These are phyloP conservation scores for Penicillium sp. DNA, from an alignment of 2,329 filamentous ascomycete genomes.

Conservation along the genomic window DNA sequence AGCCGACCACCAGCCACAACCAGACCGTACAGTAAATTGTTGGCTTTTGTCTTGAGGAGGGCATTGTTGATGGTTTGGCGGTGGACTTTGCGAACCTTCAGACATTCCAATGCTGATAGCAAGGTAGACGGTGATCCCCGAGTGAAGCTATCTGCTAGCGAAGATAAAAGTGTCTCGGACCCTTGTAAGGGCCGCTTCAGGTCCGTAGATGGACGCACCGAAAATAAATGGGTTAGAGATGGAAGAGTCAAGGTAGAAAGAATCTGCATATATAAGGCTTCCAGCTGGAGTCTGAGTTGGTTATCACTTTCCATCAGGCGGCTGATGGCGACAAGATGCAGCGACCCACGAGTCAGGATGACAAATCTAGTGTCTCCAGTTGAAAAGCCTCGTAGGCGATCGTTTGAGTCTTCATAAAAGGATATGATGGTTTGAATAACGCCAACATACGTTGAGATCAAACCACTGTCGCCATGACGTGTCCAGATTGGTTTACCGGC, in stretches of 20 bases:
- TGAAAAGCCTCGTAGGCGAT: slow-evolving; percentile 79
- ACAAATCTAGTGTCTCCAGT: slow-evolving; percentile 88
- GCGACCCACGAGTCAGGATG: slow-evolving; percentile 78
- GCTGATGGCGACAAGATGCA: slow-evolving; percentile 94
- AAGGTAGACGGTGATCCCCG: slow-evolving; percentile 87
- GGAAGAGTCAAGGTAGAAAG: slow-evolving; percentile 92
- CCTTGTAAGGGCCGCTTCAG: slow-evolving; percentile 86
- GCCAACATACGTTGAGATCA: slow-evolving; percentile 93
- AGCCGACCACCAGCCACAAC: slow-evolving; percentile 90
- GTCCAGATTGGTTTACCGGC: slow-evolving; percentile 98
- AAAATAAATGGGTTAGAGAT: slow-evolving; percentile 83
- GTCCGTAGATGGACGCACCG: slow-evolving; percentile 89
- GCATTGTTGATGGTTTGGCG: slow-evolving; percentile 84
- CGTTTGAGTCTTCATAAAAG: slow-evolving; percentile 82
- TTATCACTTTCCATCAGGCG: slow-evolving; percentile 88
- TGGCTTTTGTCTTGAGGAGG: slow-evolving; percentile 76
- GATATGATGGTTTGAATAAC: slow-evolving; percentile 97
- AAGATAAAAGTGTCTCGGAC: slow-evolving; percentile 87
- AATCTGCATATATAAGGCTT: slow-evolving; percentile 97
- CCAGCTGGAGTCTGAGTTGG: slow-evolving; percentile 84
- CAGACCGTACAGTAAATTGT: slow-evolving; percentile 85
- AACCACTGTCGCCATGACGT: slow-evolving; percentile 83
- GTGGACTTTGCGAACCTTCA: slow-evolving; percentile 89
- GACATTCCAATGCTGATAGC: slow-evolving; percentile 86
- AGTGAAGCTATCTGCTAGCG: slow-evolving; percentile 92